Base-by-base conservation (phyloP, 2,329 filamentous ascomycete genomes). In the Alternaria panax region DNA sequence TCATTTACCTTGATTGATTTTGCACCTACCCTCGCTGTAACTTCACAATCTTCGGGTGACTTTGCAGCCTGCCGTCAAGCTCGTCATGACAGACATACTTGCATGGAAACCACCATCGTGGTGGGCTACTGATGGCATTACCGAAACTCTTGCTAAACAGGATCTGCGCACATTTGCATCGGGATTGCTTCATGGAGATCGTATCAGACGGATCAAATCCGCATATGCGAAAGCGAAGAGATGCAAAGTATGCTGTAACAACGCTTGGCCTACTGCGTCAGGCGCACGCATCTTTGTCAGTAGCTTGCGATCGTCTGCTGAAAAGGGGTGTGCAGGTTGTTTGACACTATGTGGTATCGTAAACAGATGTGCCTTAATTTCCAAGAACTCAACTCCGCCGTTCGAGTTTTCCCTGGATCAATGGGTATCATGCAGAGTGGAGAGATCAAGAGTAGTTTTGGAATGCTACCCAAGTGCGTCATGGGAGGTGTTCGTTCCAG, bases 311-410 rank as follows among this genome's bases (percentile, higher is more conserved):
- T 28, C 14, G 8, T 48, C 51, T 5, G 56, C 56, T 14, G 8
- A 41, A 4, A 14, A 24, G 25, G 57, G 57, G 14, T 59, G 57
- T 40, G 57, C 57, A 1, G 57, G 57, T 12, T 59, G 57, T 42
- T 27, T 59, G 7, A 41, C 38, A 16, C 20, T 59, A 8, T 50
- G 45, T 2, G 16, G 38, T 5, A 27, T 59, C 11, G 1, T 46
- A 20, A 14, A 34, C 18, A 20, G 14, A 12, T 51, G 24, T 20
- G n/a, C 14, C 16, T 34, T 16, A 9, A 7, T 30, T 16, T 28
- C 18, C 2, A 8, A 38, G 18, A 25, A 16, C 11, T 28, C 25
- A 7, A 25, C 1, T 3, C 12, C 28, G 4, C 20, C n/a, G 1
- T 24, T 45, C 4, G 32, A 32, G 18, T 30, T 24, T 3, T n/a